A percentile compares a stretch with the other conserved stretches of the same genome.
These are phyloP conservation scores for Dalbergia oliveri DNA, from an alignment of 306 rosid genomes.

Conservation along the genomic window DNA sequence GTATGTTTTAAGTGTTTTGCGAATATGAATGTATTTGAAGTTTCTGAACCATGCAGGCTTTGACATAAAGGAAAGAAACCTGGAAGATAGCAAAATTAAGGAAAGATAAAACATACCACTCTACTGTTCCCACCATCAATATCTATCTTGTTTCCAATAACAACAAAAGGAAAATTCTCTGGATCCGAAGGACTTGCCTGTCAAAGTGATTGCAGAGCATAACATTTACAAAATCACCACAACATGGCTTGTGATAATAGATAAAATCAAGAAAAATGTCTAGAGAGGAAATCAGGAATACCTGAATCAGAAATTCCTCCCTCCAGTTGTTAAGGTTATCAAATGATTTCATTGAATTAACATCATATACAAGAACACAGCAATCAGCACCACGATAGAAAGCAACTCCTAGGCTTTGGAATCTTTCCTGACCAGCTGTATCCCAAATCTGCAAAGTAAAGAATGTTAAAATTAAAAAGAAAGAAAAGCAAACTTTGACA, in stretches of 20 bases:
- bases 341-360: conserved; percentile 95
- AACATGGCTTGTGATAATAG: background rate
- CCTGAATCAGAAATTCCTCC: conserved; percentile 99
- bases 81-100: conserved; percentile 20
- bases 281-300: conserved; percentile 41
- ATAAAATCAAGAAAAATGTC: conserved; percentile 29
- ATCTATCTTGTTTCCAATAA: conserved; percentile 95
- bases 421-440: conserved; percentile 99
- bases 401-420: conserved; percentile 99
- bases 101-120: conserved; percentile 72
- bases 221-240: conserved; percentile 24
- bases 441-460: conserved; percentile 85
- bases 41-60: background rate
- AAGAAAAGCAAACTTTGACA: background rate
- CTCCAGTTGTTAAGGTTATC: conserved; percentile 99
- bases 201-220: conserved; percentile 49
- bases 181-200: conserved; percentile 99
- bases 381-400: conserved; percentile 99
- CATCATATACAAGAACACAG: conserved; percentile 98
- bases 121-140: conserved; percentile 97
- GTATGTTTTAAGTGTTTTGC: conserved; percentile 13
- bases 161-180: conserved; percentile 97
- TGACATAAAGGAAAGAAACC: background rate
- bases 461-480: conserved; percentile 5
- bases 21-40: background rate